These are phyloP conservation scores for Termitomyces sp. DNA, from an alignment of 768 basidiomycete species.

Conservation along the genomic window DNA sequence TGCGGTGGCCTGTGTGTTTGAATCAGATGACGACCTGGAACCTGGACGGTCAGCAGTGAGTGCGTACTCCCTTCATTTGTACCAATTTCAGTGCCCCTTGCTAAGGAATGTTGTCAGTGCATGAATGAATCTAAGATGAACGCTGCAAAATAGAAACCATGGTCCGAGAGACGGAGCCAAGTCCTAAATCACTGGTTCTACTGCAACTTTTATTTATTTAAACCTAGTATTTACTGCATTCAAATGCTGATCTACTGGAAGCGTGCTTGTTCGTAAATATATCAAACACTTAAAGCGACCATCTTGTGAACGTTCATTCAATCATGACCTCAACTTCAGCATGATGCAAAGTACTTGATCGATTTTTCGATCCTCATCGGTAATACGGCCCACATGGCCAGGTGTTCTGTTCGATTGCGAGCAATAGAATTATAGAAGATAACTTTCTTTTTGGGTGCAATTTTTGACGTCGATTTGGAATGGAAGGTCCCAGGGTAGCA, in stretches of 20 bases:
- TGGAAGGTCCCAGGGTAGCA: slow-evolving; percentile 4
- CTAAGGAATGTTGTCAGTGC: background rate
- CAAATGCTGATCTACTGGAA: background rate
- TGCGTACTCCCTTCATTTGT: background rate
- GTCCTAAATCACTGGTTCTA: background rate
- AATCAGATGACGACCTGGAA: background rate
- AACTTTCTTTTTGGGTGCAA: background rate
- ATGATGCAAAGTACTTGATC: background rate
- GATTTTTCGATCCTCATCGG: no score
- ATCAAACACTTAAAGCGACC: background rate
- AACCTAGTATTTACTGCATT: background rate
- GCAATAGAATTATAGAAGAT: background rate
- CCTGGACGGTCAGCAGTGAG: background rate
- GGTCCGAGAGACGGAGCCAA: background rate
- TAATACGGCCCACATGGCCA: background rate
- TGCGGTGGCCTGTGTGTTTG: background rate
- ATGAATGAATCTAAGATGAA: background rate
- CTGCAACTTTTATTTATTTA: background rate
- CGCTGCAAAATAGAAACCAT: background rate
- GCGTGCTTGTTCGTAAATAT: background rate
- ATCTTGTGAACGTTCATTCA: background rate
- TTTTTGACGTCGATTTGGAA: slow-evolving; percentile 2
- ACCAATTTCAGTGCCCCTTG: background rate
- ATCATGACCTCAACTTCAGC: background rate
- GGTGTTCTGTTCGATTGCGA: background rate